Conservation (phyloP, 2,329 filamentous ascomycete species). For the Ophiosphaerella korrae region DNA sequence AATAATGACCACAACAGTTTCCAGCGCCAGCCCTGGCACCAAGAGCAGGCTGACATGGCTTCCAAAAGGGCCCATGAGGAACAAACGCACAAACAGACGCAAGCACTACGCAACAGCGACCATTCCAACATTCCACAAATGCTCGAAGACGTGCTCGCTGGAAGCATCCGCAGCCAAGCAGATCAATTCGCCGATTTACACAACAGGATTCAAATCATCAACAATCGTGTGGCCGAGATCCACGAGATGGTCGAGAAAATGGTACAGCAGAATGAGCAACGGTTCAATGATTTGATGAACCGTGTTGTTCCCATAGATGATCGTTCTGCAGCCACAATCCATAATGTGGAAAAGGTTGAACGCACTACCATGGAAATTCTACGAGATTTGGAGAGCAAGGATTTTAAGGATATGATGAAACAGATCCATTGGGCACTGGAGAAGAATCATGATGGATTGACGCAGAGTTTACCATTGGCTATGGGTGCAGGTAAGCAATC, state of each 20-base stretch:
- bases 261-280: constrained; percentile 59
- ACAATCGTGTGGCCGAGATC: constrained; percentile 69
- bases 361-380: constrained; percentile 56
- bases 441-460: constrained; percentile 59
- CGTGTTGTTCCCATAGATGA: constrained; percentile 39
- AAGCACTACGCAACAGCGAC: constrained; percentile 31
- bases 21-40: constrained; percentile 35
- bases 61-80: constrained; percentile 37
- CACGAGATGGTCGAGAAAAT: constrained; percentile 62
- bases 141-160: constrained; percentile 52
- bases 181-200: constrained; percentile 83
- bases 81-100: constrained; percentile 27
- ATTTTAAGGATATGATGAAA: constrained; percentile 61
- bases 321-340: constrained; percentile 46
- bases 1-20: constrained; percentile 23
- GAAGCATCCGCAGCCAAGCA: constrained; percentile 51
- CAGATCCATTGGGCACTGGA: constrained; percentile 60
- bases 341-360: constrained; percentile 60
- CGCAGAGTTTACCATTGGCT: constrained; percentile 56
- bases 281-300: constrained; percentile 59
- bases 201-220: constrained; percentile 76
- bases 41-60: constrained; percentile 26
- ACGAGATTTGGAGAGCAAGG: constrained; percentile 61
- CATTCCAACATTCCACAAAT: constrained; percentile 39
- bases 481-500: constrained; percentile 55